These are phyloP conservation scores for Penicillium crustosum DNA, from an alignment of 2,329 filamentous ascomycete species.

Conservation along the genomic window DNA sequence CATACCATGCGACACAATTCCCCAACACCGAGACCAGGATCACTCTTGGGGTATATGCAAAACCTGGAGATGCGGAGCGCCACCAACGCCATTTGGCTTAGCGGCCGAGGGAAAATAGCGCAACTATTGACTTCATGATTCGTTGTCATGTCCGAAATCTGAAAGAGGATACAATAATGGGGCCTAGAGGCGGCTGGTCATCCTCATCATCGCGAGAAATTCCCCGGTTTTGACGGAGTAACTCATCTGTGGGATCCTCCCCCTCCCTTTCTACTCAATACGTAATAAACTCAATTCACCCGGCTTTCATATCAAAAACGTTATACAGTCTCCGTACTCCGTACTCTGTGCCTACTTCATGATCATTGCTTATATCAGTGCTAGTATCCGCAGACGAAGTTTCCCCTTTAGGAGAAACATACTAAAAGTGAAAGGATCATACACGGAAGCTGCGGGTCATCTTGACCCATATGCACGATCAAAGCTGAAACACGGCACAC, in stretches of 20 bases:
- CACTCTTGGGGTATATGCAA: neutral
- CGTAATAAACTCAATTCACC: slow-evolving; percentile 4
- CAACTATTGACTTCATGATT: slow-evolving; percentile 8
- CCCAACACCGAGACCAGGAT: neutral
- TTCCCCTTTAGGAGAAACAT: neutral
- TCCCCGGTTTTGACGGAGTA: neutral
- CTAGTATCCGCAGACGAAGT: neutral
- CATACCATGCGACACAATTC: neutral
- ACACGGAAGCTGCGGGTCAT: neutral
- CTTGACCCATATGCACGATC: neutral
- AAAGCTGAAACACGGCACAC: neutral
- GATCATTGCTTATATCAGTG: neutral
- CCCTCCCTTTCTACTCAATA: neutral
- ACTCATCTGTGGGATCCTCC: neutral
- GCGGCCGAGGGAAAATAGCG: slow-evolving; percentile 3
- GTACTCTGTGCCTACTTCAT: neutral
- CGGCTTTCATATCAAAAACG: neutral
- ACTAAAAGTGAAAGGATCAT: neutral
- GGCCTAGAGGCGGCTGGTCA: neutral
- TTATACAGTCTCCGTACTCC: neutral
- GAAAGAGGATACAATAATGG: neutral
- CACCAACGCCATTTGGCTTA: slow-evolving; percentile 14
- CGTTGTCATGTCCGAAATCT: neutral
- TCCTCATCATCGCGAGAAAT: neutral
- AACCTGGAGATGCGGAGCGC: slow-evolving; percentile 7